phyloP scores from a whole-genome alignment of 331 rosid species.

The Spiraea crenata region DNA sequence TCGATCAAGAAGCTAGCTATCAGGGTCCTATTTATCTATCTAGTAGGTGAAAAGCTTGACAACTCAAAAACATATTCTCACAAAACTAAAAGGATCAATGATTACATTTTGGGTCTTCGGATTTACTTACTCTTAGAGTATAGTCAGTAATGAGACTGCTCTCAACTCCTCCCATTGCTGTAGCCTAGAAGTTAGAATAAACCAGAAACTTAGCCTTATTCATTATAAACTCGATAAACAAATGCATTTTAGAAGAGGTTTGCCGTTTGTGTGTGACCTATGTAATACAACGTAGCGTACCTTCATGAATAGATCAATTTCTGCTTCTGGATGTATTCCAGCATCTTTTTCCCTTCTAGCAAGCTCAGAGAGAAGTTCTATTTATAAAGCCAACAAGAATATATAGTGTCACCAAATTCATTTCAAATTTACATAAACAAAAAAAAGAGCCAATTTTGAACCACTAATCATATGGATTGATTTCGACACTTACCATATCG shows the following conservation, averaged over 20 bases:
- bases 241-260: background rate
- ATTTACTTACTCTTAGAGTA: conserved; percentile 70
- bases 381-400: background rate
- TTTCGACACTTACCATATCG: conserved; percentile 49
- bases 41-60: background rate
- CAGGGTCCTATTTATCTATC: no score
- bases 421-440: no score
- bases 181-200: conserved; percentile 55
- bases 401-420: background rate
- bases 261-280: background rate
- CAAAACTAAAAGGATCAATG: background rate
- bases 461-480: background rate
- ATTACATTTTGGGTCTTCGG: conserved; percentile 10
- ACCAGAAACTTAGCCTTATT: background rate
- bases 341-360: conserved; percentile 45
- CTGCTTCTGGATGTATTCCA: conserved; percentile 57
- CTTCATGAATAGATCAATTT: conserved; percentile 70
- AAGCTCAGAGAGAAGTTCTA: conserved; percentile 48
- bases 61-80: background rate
- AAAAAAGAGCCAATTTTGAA: no score
- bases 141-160: conserved; percentile 81
- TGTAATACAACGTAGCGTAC: conserved; percentile 20
- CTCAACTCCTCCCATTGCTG: conserved; percentile 86
- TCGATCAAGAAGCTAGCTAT: background rate
- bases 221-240: background rate